phyloP scores from a whole-genome alignment of 2,329 filamentous ascomycete species.

The Beauveria medogensis region DNA sequence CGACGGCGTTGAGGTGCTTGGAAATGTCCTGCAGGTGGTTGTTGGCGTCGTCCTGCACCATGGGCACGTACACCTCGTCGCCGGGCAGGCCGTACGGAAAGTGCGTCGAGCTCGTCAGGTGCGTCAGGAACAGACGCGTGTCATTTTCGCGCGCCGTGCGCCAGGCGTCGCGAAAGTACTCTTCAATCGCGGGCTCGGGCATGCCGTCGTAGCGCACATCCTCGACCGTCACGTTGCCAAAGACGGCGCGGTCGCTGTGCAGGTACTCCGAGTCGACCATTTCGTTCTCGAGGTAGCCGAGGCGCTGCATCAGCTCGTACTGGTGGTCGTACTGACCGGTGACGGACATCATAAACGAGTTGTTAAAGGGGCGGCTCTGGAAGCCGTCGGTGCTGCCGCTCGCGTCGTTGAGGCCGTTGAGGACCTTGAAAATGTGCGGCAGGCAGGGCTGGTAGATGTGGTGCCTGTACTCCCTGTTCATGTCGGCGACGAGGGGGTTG shows the following conservation, averaged over 20 bases:
- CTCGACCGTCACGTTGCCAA: conserved; percentile 20
- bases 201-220: conserved; percentile 29
- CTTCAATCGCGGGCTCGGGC: conserved; percentile 22
- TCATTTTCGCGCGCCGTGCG: conserved; percentile 20
- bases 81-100: conserved; percentile 24
- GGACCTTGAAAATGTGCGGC: conserved; percentile 28
- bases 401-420: conserved; percentile 19
- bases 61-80: conserved; percentile 20
- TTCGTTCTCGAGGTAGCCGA: conserved; percentile 23
- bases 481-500: conserved; percentile 31
- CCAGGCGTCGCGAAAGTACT: conserved; percentile 27
- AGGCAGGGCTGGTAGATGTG: conserved; percentile 38
- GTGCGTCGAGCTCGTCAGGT: conserved; percentile 29
- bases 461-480: conserved; percentile 32
- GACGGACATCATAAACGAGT: conserved; percentile 25
- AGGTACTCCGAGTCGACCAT: conserved; percentile 24
- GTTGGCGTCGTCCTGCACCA: conserved; percentile 14
- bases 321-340: conserved; percentile 27
- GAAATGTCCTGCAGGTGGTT: conserved; percentile 24
- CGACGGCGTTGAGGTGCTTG: conserved; percentile 26
- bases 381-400: conserved; percentile 14
- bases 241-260: conserved; percentile 20
- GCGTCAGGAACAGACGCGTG: conserved; percentile 26
- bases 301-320: conserved; percentile 20
- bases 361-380: conserved; percentile 22